These are phyloP conservation scores for Fraxinus baroniana DNA, from an alignment of 305 asterid species.

Conservation along the genomic window DNA sequence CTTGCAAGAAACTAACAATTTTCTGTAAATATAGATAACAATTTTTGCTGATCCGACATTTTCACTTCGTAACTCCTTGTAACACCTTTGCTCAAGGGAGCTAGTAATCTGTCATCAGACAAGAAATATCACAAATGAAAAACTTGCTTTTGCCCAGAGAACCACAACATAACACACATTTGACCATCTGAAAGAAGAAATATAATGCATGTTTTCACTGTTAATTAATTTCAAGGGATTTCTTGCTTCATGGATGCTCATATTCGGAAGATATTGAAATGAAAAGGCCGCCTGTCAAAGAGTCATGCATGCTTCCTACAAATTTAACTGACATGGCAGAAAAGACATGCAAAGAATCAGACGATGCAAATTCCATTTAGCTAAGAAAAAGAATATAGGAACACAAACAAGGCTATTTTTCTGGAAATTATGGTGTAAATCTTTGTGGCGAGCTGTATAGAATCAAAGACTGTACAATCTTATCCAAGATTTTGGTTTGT, in stretches of 20 bases:
- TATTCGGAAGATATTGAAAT: not conserved
- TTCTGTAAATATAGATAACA: constrained; percentile 84
- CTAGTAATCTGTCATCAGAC: constrained; percentile 65
- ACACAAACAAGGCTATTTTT: not conserved
- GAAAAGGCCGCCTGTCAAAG: not conserved
- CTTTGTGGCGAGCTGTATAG: not conserved
- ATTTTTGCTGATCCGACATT: constrained; percentile 68
- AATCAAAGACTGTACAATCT: not conserved
- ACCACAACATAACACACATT: not conserved
- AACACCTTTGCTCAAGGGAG: constrained; percentile 93
- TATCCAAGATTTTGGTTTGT: not conserved
- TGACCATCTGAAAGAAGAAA: constrained; percentile 1
- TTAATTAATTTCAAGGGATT: not conserved
- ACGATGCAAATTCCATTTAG: not conserved
- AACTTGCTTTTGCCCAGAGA: constrained; percentile 3
- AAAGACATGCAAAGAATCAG: not conserved
- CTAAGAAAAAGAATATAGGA: not conserved
- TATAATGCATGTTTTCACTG: not conserved
- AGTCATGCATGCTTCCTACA: not conserved
- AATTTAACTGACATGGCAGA: not conserved
- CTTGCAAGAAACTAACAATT: constrained; percentile 81
- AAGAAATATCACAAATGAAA: constrained; percentile 15
- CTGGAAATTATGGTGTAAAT: not conserved
- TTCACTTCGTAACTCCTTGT: constrained; percentile 84
- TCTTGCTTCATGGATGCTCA: not conserved